These are phyloP conservation scores for Pleochaeta shiraiana DNA, from an alignment of 2,329 filamentous ascomycete genomes.

Conservation along the genomic window DNA sequence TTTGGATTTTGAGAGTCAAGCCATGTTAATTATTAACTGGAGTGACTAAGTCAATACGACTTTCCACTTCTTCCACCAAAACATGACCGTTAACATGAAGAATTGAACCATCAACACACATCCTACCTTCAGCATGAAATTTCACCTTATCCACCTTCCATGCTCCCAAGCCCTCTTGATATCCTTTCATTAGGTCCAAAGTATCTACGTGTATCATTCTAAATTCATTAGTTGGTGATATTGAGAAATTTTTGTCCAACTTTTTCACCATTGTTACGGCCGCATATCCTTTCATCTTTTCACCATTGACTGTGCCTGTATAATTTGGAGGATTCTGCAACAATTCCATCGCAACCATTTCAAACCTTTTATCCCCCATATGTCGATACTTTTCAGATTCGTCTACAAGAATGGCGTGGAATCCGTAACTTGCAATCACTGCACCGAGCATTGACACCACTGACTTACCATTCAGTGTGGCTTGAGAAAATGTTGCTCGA, in stretches of 20 bases:
- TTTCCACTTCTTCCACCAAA: background rate
- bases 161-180: background rate
- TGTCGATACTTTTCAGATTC: conserved; percentile 76
- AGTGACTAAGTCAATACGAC: background rate
- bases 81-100: background rate
- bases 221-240: background rate
- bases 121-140: background rate
- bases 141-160: conserved; percentile 1
- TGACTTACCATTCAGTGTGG: conserved; percentile 13
- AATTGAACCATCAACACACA: conserved; percentile 1
- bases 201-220: conserved; percentile 3
- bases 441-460: conserved; percentile 36
- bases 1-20: no score
- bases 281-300: conserved; percentile 3
- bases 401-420: conserved; percentile 74
- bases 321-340: conserved; percentile 38
- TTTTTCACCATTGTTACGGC: conserved; percentile 3
- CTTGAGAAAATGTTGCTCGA: conserved; percentile 32
- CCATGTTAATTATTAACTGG: no score
- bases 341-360: conserved; percentile 61
- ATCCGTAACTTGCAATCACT: conserved; percentile 74
- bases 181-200: background rate
- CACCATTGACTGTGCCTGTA: conserved; percentile 24
- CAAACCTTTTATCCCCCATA: conserved; percentile 57
- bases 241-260: background rate